Evolutionary conservation across 2,329 filamentous ascomycete genomes (phyloP), one percentile per base, ranked within the genome.

Genomic region (Myrmaecium sp.): DNA sequence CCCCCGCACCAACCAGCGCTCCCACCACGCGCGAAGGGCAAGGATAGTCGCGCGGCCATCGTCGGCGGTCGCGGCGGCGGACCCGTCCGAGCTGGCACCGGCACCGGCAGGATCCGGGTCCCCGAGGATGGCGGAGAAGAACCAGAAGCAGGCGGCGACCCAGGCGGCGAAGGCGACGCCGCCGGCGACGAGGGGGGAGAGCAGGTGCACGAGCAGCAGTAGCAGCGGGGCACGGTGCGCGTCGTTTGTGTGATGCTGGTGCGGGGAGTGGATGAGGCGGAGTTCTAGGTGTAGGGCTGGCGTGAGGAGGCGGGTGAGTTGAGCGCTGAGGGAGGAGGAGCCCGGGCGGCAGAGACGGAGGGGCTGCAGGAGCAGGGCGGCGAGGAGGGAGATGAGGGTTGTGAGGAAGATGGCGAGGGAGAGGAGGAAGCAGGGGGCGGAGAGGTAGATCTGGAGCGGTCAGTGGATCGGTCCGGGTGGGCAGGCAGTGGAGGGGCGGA

Each of bases 41-140:
- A 74, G 47, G 4, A 73, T 67, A 8, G 66, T 64, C 13, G 66
- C 64, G 28, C 61, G 55, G 8, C 69, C 69, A 36, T 74, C 69
- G 33, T 74, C 69, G 35, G 62, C 60, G n/a, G n/a, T n/a, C n/a
- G n/a, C n/a, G n/a, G n/a, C n/a, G n/a, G n/a, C n/a, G n/a, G n/a
- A n/a, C 31, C 57, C 57, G 38, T 67, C 64, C 5, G 52, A 59
- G 32, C 53, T 55, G 14, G 63, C 60, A 37, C 66, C 63, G 16
- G 60, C 62, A 21, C 64, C 64, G 29, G 69, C 66, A n/a, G n/a
- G n/a, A n/a, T n/a, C n/a, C 16, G 69, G 69, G 44, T 74, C 69
- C 4, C 69, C 69, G 25, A 74, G 50, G 7, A 73, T 64, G 38
- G 60, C 60, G 14, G 65, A 58, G 39, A 69, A 70, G 27, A 70